A percentile compares a stretch with the other conserved stretches of the same genome.
These are phyloP conservation scores for Pseudohyphozyma bogoriensis DNA, from an alignment of 768 basidiomycete genomes.

Conservation along the genomic window DNA sequence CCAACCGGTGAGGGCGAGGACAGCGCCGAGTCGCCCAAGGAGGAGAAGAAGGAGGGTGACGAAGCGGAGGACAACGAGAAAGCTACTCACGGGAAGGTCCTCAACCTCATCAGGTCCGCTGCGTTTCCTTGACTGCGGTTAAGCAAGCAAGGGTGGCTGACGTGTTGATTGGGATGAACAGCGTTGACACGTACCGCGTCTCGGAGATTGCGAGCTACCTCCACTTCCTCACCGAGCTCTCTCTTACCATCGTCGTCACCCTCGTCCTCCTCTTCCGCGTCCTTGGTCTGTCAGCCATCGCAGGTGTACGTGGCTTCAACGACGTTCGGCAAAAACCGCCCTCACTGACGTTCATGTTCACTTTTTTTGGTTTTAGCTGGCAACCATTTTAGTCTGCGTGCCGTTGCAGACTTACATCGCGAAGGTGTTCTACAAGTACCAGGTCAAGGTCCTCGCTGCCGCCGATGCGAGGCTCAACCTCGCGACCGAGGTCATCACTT, in stretches of 20 bases:
- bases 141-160: too few species aligned
- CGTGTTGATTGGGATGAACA: too few species aligned
- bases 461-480: conserved; percentile 40
- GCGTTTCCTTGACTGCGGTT: too few species aligned
- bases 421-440: conserved; percentile 28
- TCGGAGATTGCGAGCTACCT: too few species aligned
- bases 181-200: too few species aligned
- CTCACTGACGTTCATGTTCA: too few species aligned
- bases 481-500: conserved; percentile 41
- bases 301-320: conserved; percentile 10
- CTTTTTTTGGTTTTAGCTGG: too few species aligned
- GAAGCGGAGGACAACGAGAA: too few species aligned
- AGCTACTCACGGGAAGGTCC: conserved; percentile 31
- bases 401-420: conserved; percentile 28
- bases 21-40: too few species aligned
- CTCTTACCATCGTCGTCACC: conserved; percentile 19
- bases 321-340: background rate
- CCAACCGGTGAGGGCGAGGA: conserved; percentile 8
- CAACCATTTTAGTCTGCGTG: conserved; percentile 23
- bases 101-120: conserved; percentile 34
- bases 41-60: conserved; percentile 1
- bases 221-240: conserved; percentile 29
- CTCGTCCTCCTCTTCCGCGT: conserved; percentile 23
- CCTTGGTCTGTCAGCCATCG: conserved; percentile 31
- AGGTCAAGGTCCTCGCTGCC: conserved; percentile 37